A percentile compares a stretch with the other conserved stretches of the same genome.
Evolutionary conservation across 2,329 filamentous ascomycete genomes (phyloP).

Genomic region (Nemania bipapillata): DNA sequence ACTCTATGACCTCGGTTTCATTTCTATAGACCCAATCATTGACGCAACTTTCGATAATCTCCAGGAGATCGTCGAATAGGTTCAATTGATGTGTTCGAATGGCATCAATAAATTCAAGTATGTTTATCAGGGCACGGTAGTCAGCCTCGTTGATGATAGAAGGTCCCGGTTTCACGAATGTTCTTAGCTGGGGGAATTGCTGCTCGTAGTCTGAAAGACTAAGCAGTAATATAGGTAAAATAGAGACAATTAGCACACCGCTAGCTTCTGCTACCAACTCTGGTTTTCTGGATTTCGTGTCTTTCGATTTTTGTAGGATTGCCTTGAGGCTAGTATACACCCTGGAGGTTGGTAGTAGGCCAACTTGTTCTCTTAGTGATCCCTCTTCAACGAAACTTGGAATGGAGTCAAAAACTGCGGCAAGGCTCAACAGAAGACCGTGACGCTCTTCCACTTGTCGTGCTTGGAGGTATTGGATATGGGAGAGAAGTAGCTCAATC

Average conservation of each 20-base stretch:
- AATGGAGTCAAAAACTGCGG: conserved; percentile 65
- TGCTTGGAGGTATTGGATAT: conserved; percentile 60
- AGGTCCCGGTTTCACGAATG: conserved; percentile 48
- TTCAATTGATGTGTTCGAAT: conserved; percentile 26
- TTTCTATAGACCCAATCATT: conserved; percentile 61
- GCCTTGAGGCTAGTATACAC: conserved; percentile 47
- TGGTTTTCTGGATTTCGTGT: conserved; percentile 65
- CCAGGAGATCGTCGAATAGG: conserved; percentile 42
- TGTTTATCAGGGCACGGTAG: conserved; percentile 9
- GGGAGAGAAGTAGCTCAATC: conserved; percentile 57
- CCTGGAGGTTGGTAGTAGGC: conserved; percentile 39
- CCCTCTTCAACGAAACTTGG: conserved; percentile 49
- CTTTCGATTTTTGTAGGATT: conserved; percentile 57
- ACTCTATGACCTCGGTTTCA: conserved; percentile 62
- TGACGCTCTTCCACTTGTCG: conserved; percentile 77
- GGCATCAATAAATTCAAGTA: conserved; percentile 37
- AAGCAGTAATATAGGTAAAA: conserved; percentile 61
- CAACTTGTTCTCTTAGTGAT: conserved; percentile 8
- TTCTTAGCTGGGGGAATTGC: conserved; percentile 16
- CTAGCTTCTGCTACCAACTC: conserved; percentile 73
- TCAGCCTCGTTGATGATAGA: conserved; percentile 39
- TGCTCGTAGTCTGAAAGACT: conserved; percentile 42
- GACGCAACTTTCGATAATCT: conserved; percentile 52
- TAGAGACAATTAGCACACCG: conserved; percentile 67
- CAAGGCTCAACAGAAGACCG: conserved; percentile 71